Evolutionary conservation across 306 rosid species (phyloP), one percentile per base, ranked within the genome.

Genomic region (Boehmeria nivea): DNA sequence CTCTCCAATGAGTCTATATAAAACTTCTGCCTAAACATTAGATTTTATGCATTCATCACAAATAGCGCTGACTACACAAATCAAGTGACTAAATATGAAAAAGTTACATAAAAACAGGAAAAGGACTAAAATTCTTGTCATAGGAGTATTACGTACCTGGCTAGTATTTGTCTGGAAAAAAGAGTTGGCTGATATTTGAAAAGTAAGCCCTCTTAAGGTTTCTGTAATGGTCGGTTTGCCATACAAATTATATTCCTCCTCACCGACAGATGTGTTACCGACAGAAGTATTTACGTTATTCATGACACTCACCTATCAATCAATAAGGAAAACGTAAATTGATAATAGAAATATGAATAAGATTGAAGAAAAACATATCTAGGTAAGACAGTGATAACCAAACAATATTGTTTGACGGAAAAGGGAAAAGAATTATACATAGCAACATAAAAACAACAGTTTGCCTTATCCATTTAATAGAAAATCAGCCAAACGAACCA

Each of bases 121-220:
- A 53, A 36, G 21, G 49, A 28, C 52, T 20, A 61, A 4, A 1
- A 8, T 71, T 37, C 51, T 31, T 51, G 67, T 57, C 59, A 17
- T 3, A 8, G 10, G 45, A 1, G 36, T 51, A 61, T 21, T 64
- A 64, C 71, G 47, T 44, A 84, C 98, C 98, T 90, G 98, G 43
- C 26, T 70, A 56, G 94, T 87, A 73, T 90, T 90, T 68, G 98
- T 90, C 69, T 90, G 98, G 62, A 90, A 90, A 81, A 90, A 90
- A 33, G 98, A 90, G 63, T 90, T 90, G 36, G 95, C 98, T 60
- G 98, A 90, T 82, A 90, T 90, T 72, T 84, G 98, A 70, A 90
- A 90, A 4, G 91, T 80, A 46, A 84, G 85, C 62, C 93, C 95
- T 69, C 95, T 73, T 77, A 87, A 81, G 48, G 63, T 76, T 77